Conservation (phyloP, 2,329 filamentous ascomycete genomes). For the Cucurbitaria berberidis region DNA sequence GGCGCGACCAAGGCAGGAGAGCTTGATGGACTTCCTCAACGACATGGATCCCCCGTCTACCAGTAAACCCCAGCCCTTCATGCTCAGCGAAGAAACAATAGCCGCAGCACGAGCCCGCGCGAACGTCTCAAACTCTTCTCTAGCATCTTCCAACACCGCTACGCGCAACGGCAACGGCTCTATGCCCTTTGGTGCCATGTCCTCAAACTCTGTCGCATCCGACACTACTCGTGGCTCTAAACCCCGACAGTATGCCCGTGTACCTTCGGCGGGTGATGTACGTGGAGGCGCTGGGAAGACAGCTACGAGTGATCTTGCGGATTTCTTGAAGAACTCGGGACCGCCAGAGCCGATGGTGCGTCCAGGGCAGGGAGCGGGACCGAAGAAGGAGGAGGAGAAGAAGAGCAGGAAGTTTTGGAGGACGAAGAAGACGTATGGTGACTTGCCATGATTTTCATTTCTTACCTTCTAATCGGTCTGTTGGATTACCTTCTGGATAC, state of each 20-base stretch:
- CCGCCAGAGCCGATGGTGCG: conserved; percentile 38
- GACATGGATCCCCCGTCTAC: conserved; percentile 68
- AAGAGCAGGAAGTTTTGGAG: conserved; percentile 44
- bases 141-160: conserved; percentile 22
- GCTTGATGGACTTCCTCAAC: conserved; percentile 74
- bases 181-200: conserved; percentile 15
- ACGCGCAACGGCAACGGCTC: conserved; percentile 23
- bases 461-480: background rate
- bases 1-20: conserved; percentile 54
- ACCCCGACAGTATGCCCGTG: conserved; percentile 35
- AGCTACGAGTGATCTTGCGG: conserved; percentile 51
- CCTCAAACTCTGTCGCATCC: conserved; percentile 21
- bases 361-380: conserved; percentile 1
- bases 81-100: conserved; percentile 39
- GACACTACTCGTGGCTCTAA: conserved; percentile 34
- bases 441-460: conserved; percentile 18
- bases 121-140: conserved; percentile 22
- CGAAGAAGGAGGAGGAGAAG: conserved; percentile 41
- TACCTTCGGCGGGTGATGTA: conserved; percentile 29
- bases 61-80: conserved; percentile 42
- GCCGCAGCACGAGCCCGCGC: conserved; percentile 42
- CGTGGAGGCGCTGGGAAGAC: conserved; percentile 24
- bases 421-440: conserved; percentile 36
- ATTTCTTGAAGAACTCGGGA: conserved; percentile 52
- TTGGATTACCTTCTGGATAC: background rate